These are phyloP conservation scores for Epichloe hybrida DNA, from an alignment of 2,329 filamentous ascomycete species.

Conservation along the genomic window DNA sequence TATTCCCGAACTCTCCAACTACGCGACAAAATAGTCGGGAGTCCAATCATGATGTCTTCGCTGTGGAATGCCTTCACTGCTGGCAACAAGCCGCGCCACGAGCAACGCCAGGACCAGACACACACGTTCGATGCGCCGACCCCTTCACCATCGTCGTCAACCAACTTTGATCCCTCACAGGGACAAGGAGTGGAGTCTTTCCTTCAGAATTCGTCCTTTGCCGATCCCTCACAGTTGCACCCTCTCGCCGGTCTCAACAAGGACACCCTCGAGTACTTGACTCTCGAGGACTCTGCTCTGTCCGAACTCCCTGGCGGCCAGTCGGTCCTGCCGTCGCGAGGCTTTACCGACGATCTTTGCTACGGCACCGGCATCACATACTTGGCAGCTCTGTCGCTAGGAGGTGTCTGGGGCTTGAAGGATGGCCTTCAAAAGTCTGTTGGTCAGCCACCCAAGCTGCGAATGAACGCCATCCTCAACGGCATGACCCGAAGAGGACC, in stretches of 20 bases:
- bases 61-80: constrained; percentile 51
- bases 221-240: constrained; percentile 81
- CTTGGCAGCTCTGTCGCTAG: constrained; percentile 68
- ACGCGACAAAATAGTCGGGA: not conserved
- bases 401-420: constrained; percentile 82
- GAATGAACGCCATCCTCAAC: constrained; percentile 89
- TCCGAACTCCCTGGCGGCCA: constrained; percentile 75
- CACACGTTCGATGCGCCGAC: constrained; percentile 27
- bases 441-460: constrained; percentile 70
- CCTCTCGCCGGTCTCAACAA: constrained; percentile 87
- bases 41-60: constrained; percentile 33
- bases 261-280: constrained; percentile 87
- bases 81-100: constrained; percentile 36
- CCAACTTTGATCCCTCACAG: constrained; percentile 56
- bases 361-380: constrained; percentile 96
- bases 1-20: not conserved
- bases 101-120: constrained; percentile 20
- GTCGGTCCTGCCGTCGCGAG: constrained; percentile 83
- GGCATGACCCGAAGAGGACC: constrained; percentile 84
- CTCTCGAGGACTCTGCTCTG: constrained; percentile 80
- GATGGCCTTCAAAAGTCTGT: constrained; percentile 77
- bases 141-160: constrained; percentile 39
- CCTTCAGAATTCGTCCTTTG: constrained; percentile 59
- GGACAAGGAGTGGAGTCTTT: constrained; percentile 78
- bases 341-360: constrained; percentile 96